Percentiles rank a stretch among this genome's conserved stretches.
phyloP scores from a whole-genome alignment of 2,329 filamentous ascomycete genomes.

The Xylariales sp. region DNA sequence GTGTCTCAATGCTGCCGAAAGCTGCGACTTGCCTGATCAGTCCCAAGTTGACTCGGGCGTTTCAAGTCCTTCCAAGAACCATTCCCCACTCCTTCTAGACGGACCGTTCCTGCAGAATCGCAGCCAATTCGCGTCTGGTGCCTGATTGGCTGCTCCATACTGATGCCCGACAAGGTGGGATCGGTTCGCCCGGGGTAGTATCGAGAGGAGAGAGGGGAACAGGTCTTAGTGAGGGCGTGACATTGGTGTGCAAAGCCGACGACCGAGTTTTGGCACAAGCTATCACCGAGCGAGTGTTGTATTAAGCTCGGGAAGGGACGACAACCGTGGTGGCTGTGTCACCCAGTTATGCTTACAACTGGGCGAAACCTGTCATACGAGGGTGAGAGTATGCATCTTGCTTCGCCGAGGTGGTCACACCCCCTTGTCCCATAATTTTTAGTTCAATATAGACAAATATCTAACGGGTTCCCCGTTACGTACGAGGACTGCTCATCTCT shows the following conservation, averaged over 20 bases:
- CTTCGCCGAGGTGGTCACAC: no score
- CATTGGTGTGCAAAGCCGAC: not conserved
- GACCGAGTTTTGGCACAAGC: no score
- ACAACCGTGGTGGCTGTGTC: no score
- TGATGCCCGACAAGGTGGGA: conserved; percentile 5
- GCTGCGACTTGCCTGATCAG: conserved; percentile 18
- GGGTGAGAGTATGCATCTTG: no score
- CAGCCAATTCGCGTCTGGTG: conserved; percentile 1
- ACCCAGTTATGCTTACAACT: no score
- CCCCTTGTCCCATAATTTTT: no score
- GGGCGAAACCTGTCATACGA: no score
- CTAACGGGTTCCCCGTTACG: no score
- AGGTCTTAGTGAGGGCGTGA: not conserved
- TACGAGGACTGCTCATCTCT: no score
- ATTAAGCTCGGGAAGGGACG: no score
- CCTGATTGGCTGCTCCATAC: conserved; percentile 1
- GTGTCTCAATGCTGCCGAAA: conserved; percentile 5
- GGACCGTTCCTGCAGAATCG: conserved; percentile 6
- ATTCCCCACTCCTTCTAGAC: conserved; percentile 14
- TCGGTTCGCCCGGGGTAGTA: conserved; percentile 3
- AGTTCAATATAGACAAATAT: no score
- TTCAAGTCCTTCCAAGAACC: conserved; percentile 18
- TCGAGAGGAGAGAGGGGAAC: not conserved
- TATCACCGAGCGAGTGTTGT: no score
- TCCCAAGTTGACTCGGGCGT: conserved; percentile 12